Evolutionary conservation across 805 yeast species (phyloP), one percentile per base, ranked within the genome.

Genomic region (Saccharomycopsis sp.): DNA sequence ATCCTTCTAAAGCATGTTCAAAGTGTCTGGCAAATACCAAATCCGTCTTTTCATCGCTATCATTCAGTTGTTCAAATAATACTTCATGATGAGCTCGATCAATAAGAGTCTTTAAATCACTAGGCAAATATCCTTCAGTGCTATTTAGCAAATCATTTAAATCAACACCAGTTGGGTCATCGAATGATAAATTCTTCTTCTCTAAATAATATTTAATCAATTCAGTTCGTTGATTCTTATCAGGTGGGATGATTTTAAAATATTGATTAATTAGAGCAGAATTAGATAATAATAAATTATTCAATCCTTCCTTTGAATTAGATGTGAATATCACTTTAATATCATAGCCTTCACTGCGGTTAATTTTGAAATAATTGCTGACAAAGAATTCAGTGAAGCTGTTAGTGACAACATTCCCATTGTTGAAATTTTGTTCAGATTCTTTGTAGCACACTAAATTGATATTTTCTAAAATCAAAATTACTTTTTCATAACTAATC

Each of bases 61-160:
- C 22, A 7, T 38, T 22, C 22, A 6, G 4, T 32, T 32, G 9
- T 17, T 45, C 50, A 27, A 38, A 40, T n/a, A 42, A 55, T 19
- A 50, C 48, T 40, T 79, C 80, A 54, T 77, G 82, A 50, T 72
- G 74, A 2, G 81, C 74, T 53, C 95, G 71, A 51, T 85, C 95
- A 26, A 76, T 71, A 8, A 90, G 64, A 4, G 76, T 74, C 62
- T 79, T 76, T 47, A 90, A 59, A 59, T 90, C 98, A 21, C 79
- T 77, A 0, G 97, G 95, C 23, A 85, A 74, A 59, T 81, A 90
- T 0, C 97, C 97, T 54, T 90, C 97, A 0, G 95, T 84, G 43
- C 81, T 90, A 29, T 75, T 51, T 0, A 81, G 71, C 24, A 81
- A 61, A 51, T 79, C 81, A 21, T 71, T 62, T 8, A 72, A 46